phyloP scores from a whole-genome alignment of 129 eudicot genomes.

The Sambucus nigra region DNA sequence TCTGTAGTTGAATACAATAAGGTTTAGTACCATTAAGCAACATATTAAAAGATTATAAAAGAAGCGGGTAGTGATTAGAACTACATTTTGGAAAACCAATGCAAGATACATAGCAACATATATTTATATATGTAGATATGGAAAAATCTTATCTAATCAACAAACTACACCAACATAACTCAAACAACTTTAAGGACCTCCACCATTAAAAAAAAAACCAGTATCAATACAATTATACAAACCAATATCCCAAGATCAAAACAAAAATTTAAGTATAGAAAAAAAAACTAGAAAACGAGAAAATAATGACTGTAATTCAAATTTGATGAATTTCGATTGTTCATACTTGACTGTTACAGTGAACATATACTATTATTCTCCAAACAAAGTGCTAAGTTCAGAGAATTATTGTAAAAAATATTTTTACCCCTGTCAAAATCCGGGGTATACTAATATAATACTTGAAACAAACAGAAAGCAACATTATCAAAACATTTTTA shows the following conservation, averaged over 20 bases:
- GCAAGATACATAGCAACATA: too few species aligned
- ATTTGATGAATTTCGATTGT: background rate
- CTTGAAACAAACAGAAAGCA: conserved; percentile 7
- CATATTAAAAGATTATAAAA: too few species aligned
- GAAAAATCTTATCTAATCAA: too few species aligned
- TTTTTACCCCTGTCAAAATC: conserved; percentile 14
- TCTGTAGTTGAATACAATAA: too few species aligned
- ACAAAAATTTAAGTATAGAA: too few species aligned
- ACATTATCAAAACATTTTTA: conserved; percentile 21
- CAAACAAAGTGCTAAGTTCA: background rate
- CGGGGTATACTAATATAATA: conserved; percentile 1
- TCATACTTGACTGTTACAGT: background rate
- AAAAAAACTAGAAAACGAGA: background rate
- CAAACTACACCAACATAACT: too few species aligned
- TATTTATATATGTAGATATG: too few species aligned
- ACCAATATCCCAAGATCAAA: background rate
- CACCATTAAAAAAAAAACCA: too few species aligned
- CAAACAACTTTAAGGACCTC: too few species aligned
- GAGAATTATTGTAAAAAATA: conserved; percentile 3
- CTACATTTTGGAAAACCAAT: too few species aligned
- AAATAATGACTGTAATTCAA: background rate
- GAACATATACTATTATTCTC: background rate
- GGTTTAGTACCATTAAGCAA: too few species aligned
- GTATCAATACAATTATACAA: background rate
- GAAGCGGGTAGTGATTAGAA: too few species aligned